A percentile compares a stretch with the other conserved stretches of the same genome.
phyloP scores from a whole-genome alignment of 2,329 filamentous ascomycete species.

The Aspergillus piperis region DNA sequence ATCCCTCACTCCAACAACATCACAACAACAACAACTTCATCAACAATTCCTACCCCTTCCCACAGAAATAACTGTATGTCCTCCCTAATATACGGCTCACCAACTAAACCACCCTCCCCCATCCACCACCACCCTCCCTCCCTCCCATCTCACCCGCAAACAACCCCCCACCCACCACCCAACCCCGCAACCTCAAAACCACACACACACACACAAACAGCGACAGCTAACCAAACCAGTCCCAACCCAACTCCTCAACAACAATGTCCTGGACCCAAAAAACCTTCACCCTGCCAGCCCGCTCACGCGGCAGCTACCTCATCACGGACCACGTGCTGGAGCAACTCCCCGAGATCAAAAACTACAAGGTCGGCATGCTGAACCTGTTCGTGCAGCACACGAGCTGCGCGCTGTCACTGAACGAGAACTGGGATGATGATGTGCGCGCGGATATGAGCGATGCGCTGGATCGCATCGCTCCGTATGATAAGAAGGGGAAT shows the following conservation, averaged over 20 bases:
- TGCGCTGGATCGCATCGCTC: slow-evolving; percentile 85
- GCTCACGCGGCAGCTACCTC: slow-evolving; percentile 82
- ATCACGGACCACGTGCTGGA: slow-evolving; percentile 74
- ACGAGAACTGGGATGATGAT: slow-evolving; percentile 86
- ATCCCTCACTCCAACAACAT: neutral
- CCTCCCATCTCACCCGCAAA: slow-evolving; percentile 16
- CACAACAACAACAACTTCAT: neutral
- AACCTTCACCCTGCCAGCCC: slow-evolving; percentile 73
- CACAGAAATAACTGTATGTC: neutral
- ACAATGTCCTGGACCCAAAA: slow-evolving; percentile 78
- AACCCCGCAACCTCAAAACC: slow-evolving; percentile 14
- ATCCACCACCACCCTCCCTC: neutral
- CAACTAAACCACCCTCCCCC: neutral
- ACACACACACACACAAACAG: slow-evolving; percentile 1
- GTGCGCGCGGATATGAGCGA: slow-evolving; percentile 94
- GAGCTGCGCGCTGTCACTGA: slow-evolving; percentile 82
- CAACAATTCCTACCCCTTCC: neutral
- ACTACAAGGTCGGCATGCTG: slow-evolving; percentile 82
- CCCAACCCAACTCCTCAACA: slow-evolving; percentile 9
- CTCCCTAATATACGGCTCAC: neutral
- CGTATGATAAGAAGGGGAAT: slow-evolving; percentile 72
- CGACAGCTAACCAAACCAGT: neutral
- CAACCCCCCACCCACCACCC: slow-evolving; percentile 20
- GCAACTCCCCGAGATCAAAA: slow-evolving; percentile 73
- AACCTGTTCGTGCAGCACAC: slow-evolving; percentile 96